phyloP scores from a whole-genome alignment of 139 green algal species.

The Marvania coccoides region DNA sequence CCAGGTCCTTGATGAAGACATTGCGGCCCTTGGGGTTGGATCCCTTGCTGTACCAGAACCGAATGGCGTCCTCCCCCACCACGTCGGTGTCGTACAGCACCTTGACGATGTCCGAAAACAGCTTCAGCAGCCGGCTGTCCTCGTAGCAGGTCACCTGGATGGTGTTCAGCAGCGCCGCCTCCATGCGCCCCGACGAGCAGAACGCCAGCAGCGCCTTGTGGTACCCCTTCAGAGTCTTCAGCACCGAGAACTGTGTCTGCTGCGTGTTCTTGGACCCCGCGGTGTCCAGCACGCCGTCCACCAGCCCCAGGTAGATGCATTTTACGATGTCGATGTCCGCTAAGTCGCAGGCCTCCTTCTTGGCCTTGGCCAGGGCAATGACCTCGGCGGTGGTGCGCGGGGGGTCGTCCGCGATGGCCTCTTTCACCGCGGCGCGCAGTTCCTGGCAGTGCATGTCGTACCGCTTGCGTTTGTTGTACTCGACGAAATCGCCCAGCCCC shows the following conservation, averaged over 20 bases:
- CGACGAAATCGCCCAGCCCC: constrained; percentile 61
- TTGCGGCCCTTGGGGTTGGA: constrained; percentile 77
- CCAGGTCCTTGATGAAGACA: constrained; percentile 88
- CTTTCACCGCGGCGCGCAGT: constrained; percentile 52
- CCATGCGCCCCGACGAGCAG: constrained; percentile 56
- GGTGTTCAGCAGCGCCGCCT: constrained; percentile 50
- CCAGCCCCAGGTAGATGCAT: constrained; percentile 37
- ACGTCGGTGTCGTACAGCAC: constrained; percentile 89
- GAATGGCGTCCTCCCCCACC: constrained; percentile 25
- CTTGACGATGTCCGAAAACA: constrained; percentile 83
- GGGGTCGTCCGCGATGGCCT: constrained; percentile 57
- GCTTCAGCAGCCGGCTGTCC: constrained; percentile 86
- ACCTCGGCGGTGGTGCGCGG: constrained; percentile 36
- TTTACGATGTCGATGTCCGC: constrained; percentile 25
- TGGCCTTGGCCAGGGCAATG: constrained; percentile 53
- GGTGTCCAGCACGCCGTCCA: constrained; percentile 72
- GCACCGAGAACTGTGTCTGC: constrained; percentile 55
- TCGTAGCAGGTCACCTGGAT: constrained; percentile 89
- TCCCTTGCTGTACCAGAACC: constrained; percentile 81
- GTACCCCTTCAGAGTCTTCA: constrained; percentile 69
- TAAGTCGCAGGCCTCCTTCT: constrained; percentile 62
- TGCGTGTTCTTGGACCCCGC: constrained; percentile 82
- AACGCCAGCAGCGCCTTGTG: constrained; percentile 64
- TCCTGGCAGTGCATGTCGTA: constrained; percentile 71
- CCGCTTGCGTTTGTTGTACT: constrained; percentile 77